Percentiles rank a stretch among this genome's conserved stretches.
These are phyloP conservation scores for Colletotrichum magnum DNA, from an alignment of 2,329 filamentous ascomycete genomes.

Conservation along the genomic window DNA sequence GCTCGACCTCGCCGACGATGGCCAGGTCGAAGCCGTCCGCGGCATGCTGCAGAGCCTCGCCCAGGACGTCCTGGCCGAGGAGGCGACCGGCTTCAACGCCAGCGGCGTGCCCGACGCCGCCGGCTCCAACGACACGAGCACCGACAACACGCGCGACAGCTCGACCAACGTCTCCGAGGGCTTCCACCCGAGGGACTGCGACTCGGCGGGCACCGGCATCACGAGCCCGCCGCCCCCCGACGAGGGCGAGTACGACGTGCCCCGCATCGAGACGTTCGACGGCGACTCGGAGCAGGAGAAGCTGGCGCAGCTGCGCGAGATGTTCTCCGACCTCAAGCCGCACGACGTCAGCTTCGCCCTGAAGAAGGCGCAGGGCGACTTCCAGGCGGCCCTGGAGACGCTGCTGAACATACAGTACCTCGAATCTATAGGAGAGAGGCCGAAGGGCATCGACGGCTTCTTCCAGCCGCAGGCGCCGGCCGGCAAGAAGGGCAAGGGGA, in stretches of 20 bases:
- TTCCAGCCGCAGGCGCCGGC: conserved; percentile 66
- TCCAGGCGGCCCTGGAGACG: conserved; percentile 81
- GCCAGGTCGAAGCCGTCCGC: conserved; percentile 68
- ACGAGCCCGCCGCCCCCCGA: conserved; percentile 39
- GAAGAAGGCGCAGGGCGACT: conserved; percentile 76
- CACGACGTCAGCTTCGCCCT: conserved; percentile 78
- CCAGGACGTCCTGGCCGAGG: conserved; percentile 74
- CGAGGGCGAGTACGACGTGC: conserved; percentile 27
- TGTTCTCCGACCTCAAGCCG: conserved; percentile 79
- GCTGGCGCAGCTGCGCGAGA: conserved; percentile 71
- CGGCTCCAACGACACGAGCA: conserved; percentile 44
- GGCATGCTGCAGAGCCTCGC: conserved; percentile 76
- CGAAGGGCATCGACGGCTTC: conserved; percentile 88
- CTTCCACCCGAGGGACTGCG: conserved; percentile 48
- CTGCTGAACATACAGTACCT: conserved; percentile 86
- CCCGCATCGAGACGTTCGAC: conserved; percentile 48
- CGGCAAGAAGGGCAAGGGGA: conserved; percentile 51
- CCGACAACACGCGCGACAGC: conserved; percentile 45
- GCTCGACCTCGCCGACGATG: conserved; percentile 71
- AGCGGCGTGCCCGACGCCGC: conserved; percentile 74
- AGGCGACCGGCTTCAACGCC: conserved; percentile 83
- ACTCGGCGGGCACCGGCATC: conserved; percentile 46
- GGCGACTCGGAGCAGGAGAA: conserved; percentile 72
- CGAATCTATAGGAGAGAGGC: conserved; percentile 73
- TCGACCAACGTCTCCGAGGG: conserved; percentile 44